These are phyloP conservation scores for Macrotyloma uniflorum DNA, from an alignment of 306 rosid species.

Conservation along the genomic window DNA sequence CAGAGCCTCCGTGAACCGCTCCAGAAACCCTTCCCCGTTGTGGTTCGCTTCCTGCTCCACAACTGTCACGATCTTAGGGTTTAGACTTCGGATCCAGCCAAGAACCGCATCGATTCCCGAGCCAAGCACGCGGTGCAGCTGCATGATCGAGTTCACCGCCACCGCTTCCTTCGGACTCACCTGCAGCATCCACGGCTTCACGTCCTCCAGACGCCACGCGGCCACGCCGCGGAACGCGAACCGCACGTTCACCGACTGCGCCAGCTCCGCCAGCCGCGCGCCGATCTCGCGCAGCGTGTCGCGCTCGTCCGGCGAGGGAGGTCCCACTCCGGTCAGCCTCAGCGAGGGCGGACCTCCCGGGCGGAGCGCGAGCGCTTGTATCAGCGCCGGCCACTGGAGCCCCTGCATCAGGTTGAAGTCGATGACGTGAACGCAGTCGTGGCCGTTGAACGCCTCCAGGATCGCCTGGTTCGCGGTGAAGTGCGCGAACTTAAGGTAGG, in stretches of 20 bases:
- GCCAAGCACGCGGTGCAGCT: conserved; percentile 79
- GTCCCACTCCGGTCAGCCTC: conserved; percentile 87
- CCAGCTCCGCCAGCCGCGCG: conserved; percentile 72
- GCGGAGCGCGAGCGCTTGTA: conserved; percentile 84
- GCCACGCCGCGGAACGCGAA: conserved; percentile 93
- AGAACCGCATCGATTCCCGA: conserved; percentile 53
- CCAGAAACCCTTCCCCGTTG: conserved; percentile 69
- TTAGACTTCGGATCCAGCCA: conserved; percentile 67
- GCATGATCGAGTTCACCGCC: conserved; percentile 86
- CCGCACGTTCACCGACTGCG: conserved; percentile 80
- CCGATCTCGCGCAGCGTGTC: conserved; percentile 86
- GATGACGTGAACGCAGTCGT: conserved; percentile 87
- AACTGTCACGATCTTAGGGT: conserved; percentile 77
- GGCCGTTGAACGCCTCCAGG: conserved; percentile 78
- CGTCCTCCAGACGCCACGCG: conserved; percentile 79
- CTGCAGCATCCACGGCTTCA: conserved; percentile 93
- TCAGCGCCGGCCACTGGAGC: conserved; percentile 89
- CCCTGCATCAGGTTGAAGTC: conserved; percentile 95
- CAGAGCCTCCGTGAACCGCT: conserved; percentile 59
- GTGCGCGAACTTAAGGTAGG: conserved; percentile 90
- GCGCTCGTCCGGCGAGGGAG: conserved; percentile 88
- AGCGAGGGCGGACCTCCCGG: conserved; percentile 86
- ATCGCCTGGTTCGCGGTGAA: conserved; percentile 96
- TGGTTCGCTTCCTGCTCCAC: conserved; percentile 92
- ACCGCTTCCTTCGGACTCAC: conserved; percentile 72